Conservation (phyloP, 2,329 filamentous ascomycete species). For the Cercospora sp. region DNA sequence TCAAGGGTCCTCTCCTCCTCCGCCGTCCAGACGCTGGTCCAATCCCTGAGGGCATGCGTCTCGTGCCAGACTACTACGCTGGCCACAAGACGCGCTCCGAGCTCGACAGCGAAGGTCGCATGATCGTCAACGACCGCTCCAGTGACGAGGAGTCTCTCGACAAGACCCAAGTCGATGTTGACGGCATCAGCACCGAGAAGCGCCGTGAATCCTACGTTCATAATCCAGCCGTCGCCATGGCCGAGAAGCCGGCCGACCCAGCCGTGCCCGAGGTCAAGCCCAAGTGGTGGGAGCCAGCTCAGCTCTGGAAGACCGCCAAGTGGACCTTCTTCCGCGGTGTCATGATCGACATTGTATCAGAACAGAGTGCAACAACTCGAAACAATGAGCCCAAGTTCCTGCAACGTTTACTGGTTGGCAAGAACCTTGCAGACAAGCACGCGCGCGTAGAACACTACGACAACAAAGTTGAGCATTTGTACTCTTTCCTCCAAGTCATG, state of each 20-base stretch:
- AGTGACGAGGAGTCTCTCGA: constrained; percentile 22
- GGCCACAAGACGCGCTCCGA: constrained; percentile 52
- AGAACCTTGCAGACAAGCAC: constrained; percentile 41
- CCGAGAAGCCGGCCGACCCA: constrained; percentile 5
- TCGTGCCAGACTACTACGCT: constrained; percentile 29
- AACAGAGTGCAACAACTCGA: constrained; percentile 39
- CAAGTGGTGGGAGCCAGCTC: constrained; percentile 40
- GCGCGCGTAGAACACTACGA: constrained; percentile 60
- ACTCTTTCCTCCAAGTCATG: constrained; percentile 65
- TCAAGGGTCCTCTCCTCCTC: constrained; percentile 47
- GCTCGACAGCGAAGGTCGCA: constrained; percentile 42
- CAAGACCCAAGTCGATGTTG: constrained; percentile 8
- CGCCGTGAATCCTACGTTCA: constrained; percentile 4
- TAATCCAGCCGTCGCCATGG: constrained; percentile 13
- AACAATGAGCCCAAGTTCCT: constrained; percentile 44
- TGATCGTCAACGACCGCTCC: constrained; percentile 19
- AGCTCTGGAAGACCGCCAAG: constrained; percentile 25
- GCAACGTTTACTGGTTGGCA: constrained; percentile 26
- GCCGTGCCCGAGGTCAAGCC: neutral
- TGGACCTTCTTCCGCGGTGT: constrained; percentile 30
- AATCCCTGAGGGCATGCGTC: constrained; percentile 18
- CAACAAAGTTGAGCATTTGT: constrained; percentile 62
- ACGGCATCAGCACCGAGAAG: constrained; percentile 19
- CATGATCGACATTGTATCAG: constrained; percentile 32
- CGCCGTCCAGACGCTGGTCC: constrained; percentile 13